These are phyloP conservation scores for Tulasnella sp. DNA, from an alignment of 768 basidiomycete genomes.

Conservation along the genomic window DNA sequence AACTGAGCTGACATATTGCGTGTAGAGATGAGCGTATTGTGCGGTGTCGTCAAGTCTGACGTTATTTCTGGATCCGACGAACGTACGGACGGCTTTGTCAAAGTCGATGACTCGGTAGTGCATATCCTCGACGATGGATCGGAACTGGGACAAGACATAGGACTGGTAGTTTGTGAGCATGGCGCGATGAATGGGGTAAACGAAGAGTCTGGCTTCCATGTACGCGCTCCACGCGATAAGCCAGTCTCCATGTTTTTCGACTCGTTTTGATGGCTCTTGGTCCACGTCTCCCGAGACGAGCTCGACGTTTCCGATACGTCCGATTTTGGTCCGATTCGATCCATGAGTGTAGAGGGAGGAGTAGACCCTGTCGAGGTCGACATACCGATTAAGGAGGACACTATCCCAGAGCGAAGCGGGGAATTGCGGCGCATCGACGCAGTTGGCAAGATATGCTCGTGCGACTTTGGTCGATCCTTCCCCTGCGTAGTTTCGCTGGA, in stretches of 20 bases:
- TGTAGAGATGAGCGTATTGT: not conserved
- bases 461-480: constrained; percentile 3
- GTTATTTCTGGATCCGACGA: not conserved
- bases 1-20: constrained; percentile 1
- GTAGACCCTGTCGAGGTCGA: constrained; percentile 17
- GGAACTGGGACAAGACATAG: not conserved
- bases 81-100: constrained; percentile 7
- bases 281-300: not conserved
- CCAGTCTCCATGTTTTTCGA: constrained; percentile 9
- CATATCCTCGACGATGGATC: not conserved
- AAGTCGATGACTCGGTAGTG: constrained; percentile 8
- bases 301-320: not conserved
- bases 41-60: constrained; percentile 7
- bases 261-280: not conserved
- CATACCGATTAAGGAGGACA: constrained; percentile 7
- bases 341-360: not conserved
- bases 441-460: not conserved
- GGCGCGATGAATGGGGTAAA: not conserved
- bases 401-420: constrained; percentile 14
- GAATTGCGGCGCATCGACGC: constrained; percentile 5
- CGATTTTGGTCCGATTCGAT: not conserved
- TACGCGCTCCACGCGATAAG: not conserved
- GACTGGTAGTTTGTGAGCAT: constrained; percentile 1
- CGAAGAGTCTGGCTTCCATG: not conserved
- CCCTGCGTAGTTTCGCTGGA: not conserved